Evolutionary conservation across 768 basidiomycete genomes (phyloP).

Genomic region (Auriscalpium microsporum): DNA sequence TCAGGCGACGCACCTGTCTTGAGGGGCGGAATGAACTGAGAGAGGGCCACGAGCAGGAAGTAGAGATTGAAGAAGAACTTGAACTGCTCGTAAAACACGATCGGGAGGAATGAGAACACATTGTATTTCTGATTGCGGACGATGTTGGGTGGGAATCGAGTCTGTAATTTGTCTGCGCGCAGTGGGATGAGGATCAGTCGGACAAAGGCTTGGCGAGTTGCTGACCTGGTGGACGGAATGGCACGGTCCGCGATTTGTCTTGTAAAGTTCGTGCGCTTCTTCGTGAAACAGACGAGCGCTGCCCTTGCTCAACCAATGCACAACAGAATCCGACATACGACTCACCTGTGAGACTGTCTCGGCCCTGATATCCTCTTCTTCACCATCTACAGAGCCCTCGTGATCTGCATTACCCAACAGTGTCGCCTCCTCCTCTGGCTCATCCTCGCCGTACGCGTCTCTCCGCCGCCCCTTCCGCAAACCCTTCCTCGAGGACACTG

Average conservation of each 20-base stretch:
- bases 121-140: conserved; percentile 99
- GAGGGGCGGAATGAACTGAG: conserved; percentile 91
- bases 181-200: conserved; percentile 1
- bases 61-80: conserved; percentile 99
- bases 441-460: conserved; percentile 6
- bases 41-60: conserved; percentile 92
- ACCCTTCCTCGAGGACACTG: conserved; percentile 1
- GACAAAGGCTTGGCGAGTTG: neutral
- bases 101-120: conserved; percentile 89
- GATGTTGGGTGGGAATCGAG: conserved; percentile 75
- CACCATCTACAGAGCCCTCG: neutral
- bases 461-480: conserved; percentile 7
- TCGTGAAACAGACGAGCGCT: conserved; percentile 21
- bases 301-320: neutral
- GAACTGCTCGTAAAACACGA: conserved; percentile 98
- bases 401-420: conserved; percentile 4
- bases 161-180: conserved; percentile 57
- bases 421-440: conserved; percentile 10
- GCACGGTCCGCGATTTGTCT: conserved; percentile 70
- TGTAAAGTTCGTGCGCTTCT: conserved; percentile 25
- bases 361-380: neutral
- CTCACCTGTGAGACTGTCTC: neutral
- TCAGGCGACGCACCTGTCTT: conserved; percentile 69
- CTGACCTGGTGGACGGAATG: conserved; percentile 66
- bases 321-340: neutral